phyloP scores from a whole-genome alignment of 192 early-diverging fungal species.

The Phlyctochytrium arcticum region DNA sequence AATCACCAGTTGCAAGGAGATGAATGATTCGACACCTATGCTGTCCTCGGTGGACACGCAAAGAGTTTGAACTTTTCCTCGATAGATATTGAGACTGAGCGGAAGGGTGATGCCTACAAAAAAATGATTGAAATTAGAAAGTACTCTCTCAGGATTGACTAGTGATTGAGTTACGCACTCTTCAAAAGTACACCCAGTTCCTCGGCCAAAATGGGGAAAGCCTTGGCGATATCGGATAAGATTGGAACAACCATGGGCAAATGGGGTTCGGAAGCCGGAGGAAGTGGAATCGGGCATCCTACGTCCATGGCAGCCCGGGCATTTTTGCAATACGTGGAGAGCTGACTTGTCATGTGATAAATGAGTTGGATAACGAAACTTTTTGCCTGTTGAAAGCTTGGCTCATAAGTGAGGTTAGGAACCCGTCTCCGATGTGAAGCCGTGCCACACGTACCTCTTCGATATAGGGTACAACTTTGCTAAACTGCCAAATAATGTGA shows the following conservation, averaged over 20 bases:
- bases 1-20: no score
- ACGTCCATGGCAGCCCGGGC: background rate
- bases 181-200: background rate
- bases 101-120: no score
- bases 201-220: conserved; percentile 7
- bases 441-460: conserved; percentile 50
- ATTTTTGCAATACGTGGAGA: background rate
- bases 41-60: no score
- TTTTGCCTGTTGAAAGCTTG: background rate
- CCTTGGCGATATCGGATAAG: conserved; percentile 1
- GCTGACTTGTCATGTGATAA: background rate
- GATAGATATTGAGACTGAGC: no score
- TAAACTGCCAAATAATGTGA: conserved; percentile 39
- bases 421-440: background rate
- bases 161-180: background rate
- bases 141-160: no score
- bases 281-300: background rate
- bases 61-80: no score
- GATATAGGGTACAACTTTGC: conserved; percentile 50
- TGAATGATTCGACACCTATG: no score
- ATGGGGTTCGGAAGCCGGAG: background rate
- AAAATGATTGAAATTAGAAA: no score
- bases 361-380: background rate
- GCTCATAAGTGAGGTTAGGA: background rate
- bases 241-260: background rate